phyloP scores from a whole-genome alignment of 148 eudicot species.

The Pouteria glomerata region DNA sequence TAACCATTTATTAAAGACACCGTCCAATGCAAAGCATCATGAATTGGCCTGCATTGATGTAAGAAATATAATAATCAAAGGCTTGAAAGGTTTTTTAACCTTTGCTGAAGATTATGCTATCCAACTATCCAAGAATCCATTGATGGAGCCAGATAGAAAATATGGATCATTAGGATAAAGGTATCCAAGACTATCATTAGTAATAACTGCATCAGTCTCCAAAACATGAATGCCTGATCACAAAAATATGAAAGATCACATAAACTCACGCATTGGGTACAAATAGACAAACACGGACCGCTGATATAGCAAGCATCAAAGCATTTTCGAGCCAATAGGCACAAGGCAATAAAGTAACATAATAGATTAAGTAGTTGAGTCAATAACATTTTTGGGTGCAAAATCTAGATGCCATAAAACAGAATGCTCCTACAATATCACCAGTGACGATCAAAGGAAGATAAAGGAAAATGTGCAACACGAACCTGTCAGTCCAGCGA shows the following conservation, averaged over 20 bases:
- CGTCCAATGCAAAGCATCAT: background rate
- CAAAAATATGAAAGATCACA: background rate
- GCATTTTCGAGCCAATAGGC: background rate
- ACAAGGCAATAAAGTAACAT: background rate
- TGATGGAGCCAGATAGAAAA: background rate
- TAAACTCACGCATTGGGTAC: background rate
- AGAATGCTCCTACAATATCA: background rate
- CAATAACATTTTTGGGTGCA: background rate
- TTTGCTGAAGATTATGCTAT: background rate
- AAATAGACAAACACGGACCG: background rate
- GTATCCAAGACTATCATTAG: background rate
- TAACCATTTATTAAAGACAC: background rate
- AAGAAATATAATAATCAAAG: background rate
- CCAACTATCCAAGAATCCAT: background rate
- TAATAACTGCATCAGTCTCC: background rate
- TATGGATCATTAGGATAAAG: background rate
- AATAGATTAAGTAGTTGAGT: background rate
- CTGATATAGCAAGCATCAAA: background rate
- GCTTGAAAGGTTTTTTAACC: background rate
- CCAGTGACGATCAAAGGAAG: background rate
- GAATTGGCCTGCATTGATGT: too few relatives aligned
- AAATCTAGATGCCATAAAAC: background rate
- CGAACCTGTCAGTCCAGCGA: constrained; percentile 67
- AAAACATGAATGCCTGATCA: background rate
- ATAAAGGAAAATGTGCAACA: background rate